Evolutionary conservation across 2,329 filamentous ascomycete species (phyloP), one percentile per base, ranked within the genome.

Genomic region (Plenodomus lindquistii): DNA sequence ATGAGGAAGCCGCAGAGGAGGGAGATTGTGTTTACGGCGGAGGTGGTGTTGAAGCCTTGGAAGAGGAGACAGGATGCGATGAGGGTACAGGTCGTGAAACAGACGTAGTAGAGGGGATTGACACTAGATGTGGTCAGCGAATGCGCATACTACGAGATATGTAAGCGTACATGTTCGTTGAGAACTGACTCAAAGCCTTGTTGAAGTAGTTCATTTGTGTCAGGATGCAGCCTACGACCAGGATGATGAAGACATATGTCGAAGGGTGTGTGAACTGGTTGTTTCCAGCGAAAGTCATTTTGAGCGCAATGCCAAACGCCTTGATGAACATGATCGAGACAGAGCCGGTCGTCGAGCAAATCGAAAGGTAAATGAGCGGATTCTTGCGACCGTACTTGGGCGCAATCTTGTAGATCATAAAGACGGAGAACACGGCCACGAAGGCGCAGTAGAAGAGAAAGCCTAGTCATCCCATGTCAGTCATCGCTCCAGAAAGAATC

Each of bases 171-270:
- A 99, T 96, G 63, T 95, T 96, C 24, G 94, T 97, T 22, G 90
- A 93, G 75, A 97, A 99, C 66, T 95, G 91, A 73, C 91, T 95
- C 51, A 99, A 78, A 7, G 94, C 94, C 75, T 99, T 99, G 81
- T 99, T 99, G 76, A 99, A 96, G 75, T 99, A 99, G 75, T 99
- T 99, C 94, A 99, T 97, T 79, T 99, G 94, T 8, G 92, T 97
- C 60, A 99, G 74, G 69, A 99, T 97, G 78, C 94, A 99, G 57
- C 97, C 90, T 2, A 82, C 81, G 0, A 92, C 94, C 57, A 97
- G 84, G 59, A 99, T 97, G 74, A 93, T 86, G 72, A 99, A 99
- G 55, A 97, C 92, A 65, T 99, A 99, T 50, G 95, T 99, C 41
- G 91, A 96, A 2, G 95, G 90, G 63, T 96, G 90, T 4, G 84